Evolutionary conservation across 192 early-diverging fungal genomes (phyloP).

Genomic region (Umbelopsis isabellina): DNA sequence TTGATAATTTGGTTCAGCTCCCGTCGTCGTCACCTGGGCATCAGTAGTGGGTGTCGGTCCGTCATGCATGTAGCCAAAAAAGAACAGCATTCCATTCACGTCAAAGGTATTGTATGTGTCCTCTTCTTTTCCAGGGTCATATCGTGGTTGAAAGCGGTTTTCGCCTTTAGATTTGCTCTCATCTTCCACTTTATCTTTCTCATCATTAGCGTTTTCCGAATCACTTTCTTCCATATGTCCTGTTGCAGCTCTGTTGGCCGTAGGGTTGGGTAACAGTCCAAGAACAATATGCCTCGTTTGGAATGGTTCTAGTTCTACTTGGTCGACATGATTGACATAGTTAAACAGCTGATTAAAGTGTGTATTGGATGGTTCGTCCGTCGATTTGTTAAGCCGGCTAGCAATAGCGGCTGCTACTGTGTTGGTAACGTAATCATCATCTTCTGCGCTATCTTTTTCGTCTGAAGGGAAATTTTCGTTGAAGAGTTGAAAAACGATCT

Average conservation of each 20-base stretch:
- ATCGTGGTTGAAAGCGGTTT: not conserved
- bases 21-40: not conserved
- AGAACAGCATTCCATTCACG: conserved; percentile 83
- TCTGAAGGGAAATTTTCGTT: conserved; percentile 81
- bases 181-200: conserved; percentile 35
- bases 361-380: conserved; percentile 36
- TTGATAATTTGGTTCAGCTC: conserved; percentile 53
- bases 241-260: conserved; percentile 41
- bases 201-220: conserved; percentile 33
- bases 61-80: conserved; percentile 67
- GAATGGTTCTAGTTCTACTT: conserved; percentile 65
- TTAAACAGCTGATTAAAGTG: conserved; percentile 95
- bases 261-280: conserved; percentile 67
- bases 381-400: conserved; percentile 34
- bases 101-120: conserved; percentile 72
- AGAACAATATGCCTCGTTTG: conserved; percentile 78
- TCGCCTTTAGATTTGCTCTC: conserved; percentile 8
- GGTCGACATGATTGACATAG: conserved; percentile 80
- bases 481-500: conserved; percentile 83
- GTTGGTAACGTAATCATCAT: conserved; percentile 51
- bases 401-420: conserved; percentile 64
- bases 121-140: conserved; percentile 48
- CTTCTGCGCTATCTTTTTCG: conserved; percentile 49
- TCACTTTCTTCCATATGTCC: conserved; percentile 28
- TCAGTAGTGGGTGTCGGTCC: not conserved